Evolutionary conservation across 495 filamentous ascomycete genomes (phyloP).

Genomic region (Rostrohypoxylon terebratum): DNA sequence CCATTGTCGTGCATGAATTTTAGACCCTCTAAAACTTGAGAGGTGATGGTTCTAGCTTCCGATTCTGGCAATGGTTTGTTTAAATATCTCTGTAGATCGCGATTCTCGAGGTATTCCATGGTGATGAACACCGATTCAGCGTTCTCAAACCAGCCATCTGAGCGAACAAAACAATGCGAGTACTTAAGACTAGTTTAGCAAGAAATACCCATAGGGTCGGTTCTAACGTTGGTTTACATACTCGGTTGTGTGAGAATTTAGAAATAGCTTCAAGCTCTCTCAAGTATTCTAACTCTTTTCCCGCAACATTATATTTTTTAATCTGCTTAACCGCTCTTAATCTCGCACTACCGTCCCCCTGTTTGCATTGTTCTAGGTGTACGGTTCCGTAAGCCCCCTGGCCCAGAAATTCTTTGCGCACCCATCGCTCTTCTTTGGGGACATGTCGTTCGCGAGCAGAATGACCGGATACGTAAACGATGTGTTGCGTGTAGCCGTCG

Average conservation of each 20-base stretch:
- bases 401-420: not conserved
- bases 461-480: not conserved
- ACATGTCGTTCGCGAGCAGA: not conserved
- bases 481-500: not conserved
- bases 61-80: slow-evolving; percentile 48
- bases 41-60: slow-evolving; percentile 53
- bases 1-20: slow-evolving; percentile 60
- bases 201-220: not conserved
- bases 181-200: not conserved
- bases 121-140: slow-evolving; percentile 50
- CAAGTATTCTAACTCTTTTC: not conserved
- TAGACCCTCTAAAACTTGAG: slow-evolving; percentile 60
- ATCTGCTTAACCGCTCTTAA: not conserved
- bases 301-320: not conserved
- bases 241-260: not conserved
- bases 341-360: not conserved
- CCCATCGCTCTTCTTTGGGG: not conserved
- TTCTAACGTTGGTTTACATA: not conserved
- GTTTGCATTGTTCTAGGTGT: not conserved
- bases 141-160: slow-evolving; percentile 56
- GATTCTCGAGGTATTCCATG: slow-evolving; percentile 58
- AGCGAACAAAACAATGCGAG: slow-evolving; percentile 46
- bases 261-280: not conserved
- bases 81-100: slow-evolving; percentile 51
- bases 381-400: not conserved